Percentiles rank a stretch among this genome's conserved stretches.
Evolutionary conservation across 2,329 filamentous ascomycete species (phyloP).

Genomic region (Domatiomyces catenatus): DNA sequence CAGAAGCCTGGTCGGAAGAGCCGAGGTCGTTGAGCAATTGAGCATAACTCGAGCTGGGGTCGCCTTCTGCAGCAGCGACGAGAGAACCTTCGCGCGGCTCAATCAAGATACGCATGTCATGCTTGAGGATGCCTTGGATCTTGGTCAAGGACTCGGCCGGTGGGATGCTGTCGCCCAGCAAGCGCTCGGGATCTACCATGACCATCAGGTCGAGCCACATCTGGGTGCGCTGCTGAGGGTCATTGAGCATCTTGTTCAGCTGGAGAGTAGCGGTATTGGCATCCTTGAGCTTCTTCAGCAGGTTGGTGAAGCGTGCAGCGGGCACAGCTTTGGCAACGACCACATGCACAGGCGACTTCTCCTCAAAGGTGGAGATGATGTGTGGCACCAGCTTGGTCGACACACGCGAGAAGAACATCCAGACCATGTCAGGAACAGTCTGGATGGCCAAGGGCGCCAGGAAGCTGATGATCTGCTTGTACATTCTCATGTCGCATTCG

Average conservation of each 20-base stretch:
- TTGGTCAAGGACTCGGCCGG: slow-evolving; percentile 35
- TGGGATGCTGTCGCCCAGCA: slow-evolving; percentile 42
- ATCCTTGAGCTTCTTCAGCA: slow-evolving; percentile 72
- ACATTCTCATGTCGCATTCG: slow-evolving; percentile 87
- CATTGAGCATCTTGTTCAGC: slow-evolving; percentile 79
- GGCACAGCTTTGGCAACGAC: slow-evolving; percentile 75
- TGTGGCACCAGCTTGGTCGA: slow-evolving; percentile 66
- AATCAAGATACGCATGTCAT: slow-evolving; percentile 29
- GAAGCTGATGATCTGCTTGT: slow-evolving; percentile 92
- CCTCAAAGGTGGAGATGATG: slow-evolving; percentile 70
- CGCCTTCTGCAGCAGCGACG: slow-evolving; percentile 20
- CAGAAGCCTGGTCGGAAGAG: background rate
- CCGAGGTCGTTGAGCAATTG: slow-evolving; percentile 10
- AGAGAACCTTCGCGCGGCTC: slow-evolving; percentile 23
- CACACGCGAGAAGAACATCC: slow-evolving; percentile 76
- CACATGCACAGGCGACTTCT: slow-evolving; percentile 70
- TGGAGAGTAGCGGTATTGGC: slow-evolving; percentile 91
- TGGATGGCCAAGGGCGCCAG: slow-evolving; percentile 78
- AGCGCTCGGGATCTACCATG: slow-evolving; percentile 40
- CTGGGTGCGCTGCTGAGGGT: slow-evolving; percentile 74
- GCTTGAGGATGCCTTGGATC: slow-evolving; percentile 24
- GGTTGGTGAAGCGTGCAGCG: slow-evolving; percentile 71
- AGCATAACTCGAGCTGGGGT: slow-evolving; percentile 18
- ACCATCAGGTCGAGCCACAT: slow-evolving; percentile 89
- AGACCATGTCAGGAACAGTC: slow-evolving; percentile 72